Percentiles rank a stretch among this genome's conserved stretches.
Evolutionary conservation across 768 basidiomycete genomes (phyloP).

Genomic region (Phaffia australis): DNA sequence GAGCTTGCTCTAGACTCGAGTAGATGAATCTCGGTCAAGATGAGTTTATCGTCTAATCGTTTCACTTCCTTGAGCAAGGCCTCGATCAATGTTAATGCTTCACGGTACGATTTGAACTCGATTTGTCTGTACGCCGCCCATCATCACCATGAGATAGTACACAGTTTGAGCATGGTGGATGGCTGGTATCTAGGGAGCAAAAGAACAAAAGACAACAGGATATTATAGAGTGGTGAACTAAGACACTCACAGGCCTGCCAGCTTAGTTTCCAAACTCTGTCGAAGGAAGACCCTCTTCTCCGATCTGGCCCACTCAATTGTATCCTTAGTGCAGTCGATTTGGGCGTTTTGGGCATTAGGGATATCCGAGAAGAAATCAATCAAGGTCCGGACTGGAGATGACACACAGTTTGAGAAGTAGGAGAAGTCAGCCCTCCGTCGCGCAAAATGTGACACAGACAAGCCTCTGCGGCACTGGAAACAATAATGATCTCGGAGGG

Average conservation of each 20-base stretch:
- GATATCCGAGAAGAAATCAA: conserved; percentile 74
- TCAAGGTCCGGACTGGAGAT: conserved; percentile 70
- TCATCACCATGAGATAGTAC: neutral
- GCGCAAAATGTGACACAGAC: neutral
- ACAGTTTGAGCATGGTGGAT: neutral
- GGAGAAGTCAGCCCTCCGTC: neutral
- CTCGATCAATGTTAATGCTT: conserved; percentile 71
- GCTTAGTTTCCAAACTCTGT: conserved; percentile 80
- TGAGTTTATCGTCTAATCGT: conserved; percentile 91
- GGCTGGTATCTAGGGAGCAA: neutral
- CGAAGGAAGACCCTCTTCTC: conserved; percentile 94
- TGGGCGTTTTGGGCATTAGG: conserved; percentile 64
- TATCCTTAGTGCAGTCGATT: conserved; percentile 75
- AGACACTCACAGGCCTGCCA: conserved; percentile 54
- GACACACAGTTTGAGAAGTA: conserved; percentile 12
- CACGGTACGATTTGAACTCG: conserved; percentile 62
- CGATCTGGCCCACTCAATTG: conserved; percentile 78
- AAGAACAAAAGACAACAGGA: neutral
- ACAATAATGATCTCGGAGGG: neutral
- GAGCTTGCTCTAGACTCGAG: conserved; percentile 85
- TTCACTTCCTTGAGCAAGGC: conserved; percentile 81
- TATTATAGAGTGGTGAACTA: conserved; percentile 27
- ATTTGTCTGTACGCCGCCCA: conserved; percentile 33
- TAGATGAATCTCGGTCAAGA: conserved; percentile 90
- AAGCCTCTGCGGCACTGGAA: neutral